Conservation (phyloP, 2,329 filamentous ascomycete genomes). For the Fusarium chuoi region DNA sequence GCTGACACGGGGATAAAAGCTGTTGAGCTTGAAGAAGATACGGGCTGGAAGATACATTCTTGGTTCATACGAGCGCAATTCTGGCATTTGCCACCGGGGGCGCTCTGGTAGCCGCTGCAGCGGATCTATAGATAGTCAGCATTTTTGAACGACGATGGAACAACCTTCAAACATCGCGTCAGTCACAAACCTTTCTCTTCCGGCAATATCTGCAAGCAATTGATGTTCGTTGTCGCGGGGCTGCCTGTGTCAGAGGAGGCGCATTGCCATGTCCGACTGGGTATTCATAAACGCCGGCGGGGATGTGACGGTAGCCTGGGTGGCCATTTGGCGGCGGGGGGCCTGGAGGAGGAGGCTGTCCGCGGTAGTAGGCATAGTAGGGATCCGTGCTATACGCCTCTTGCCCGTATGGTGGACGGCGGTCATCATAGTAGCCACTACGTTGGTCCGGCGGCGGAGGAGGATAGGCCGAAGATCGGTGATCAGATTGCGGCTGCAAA, state of each 20-base stretch:
- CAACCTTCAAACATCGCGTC: background rate
- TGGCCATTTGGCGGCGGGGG: slow-evolving; percentile 47
- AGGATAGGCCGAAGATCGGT: slow-evolving; percentile 50
- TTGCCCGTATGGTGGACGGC: slow-evolving; percentile 49
- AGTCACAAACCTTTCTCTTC: slow-evolving; percentile 64
- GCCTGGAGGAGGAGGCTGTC: slow-evolving; percentile 40
- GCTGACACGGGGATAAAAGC: slow-evolving; percentile 70
- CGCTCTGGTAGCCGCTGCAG: slow-evolving; percentile 69
- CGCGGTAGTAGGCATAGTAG: slow-evolving; percentile 49
- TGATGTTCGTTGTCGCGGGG: slow-evolving; percentile 67
- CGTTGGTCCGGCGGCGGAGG: slow-evolving; percentile 54
- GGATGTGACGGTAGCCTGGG: slow-evolving; percentile 45
- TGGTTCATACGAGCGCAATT: slow-evolving; percentile 72
- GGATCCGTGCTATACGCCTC: slow-evolving; percentile 50
- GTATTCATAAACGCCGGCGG: slow-evolving; percentile 46
- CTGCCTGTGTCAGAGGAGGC: slow-evolving; percentile 59
- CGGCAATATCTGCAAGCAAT: slow-evolving; percentile 70
- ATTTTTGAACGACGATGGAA: background rate
- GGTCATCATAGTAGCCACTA: slow-evolving; percentile 51
- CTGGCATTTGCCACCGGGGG: slow-evolving; percentile 67
- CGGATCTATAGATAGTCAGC: slow-evolving; percentile 59
- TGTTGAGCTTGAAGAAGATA: slow-evolving; percentile 65
- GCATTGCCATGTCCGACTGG: slow-evolving; percentile 50
- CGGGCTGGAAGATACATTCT: slow-evolving; percentile 70
- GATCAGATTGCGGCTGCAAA: slow-evolving; percentile 51